phyloP scores from a whole-genome alignment of 306 rosid species.

The Morella rubra region DNA sequence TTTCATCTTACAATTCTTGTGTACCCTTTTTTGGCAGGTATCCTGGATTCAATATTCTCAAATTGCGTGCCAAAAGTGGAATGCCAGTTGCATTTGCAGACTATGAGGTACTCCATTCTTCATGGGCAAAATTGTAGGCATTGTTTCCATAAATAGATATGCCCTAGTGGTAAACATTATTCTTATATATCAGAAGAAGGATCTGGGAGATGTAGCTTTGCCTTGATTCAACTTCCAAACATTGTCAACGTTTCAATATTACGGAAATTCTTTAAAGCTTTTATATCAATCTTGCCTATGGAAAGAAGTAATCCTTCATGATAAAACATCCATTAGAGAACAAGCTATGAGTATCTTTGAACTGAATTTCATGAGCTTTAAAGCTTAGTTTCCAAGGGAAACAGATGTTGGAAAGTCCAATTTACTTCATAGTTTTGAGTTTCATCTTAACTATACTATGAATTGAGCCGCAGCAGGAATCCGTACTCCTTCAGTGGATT shows the following conservation, averaged over 20 bases:
- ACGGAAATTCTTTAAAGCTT: not conserved
- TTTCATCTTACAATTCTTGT: constrained; percentile 14
- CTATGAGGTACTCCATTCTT: constrained; percentile 57
- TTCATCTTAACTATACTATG: not conserved
- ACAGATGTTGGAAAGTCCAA: not conserved
- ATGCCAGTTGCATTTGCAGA: constrained; percentile 99
- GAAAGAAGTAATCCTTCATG: not conserved
- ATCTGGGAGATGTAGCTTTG: not conserved
- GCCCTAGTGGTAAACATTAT: not conserved
- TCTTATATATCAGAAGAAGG: not conserved
- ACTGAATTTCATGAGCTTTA: not conserved
- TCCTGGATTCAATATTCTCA: constrained; percentile 76
- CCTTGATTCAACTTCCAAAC: not conserved
- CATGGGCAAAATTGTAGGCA: constrained; percentile 6
- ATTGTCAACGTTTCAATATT: not conserved
- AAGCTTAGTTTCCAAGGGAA: not conserved
- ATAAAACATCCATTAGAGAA: not conserved
- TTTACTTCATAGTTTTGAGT: not conserved
- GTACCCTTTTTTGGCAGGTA: constrained; percentile 48
- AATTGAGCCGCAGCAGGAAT: not conserved
- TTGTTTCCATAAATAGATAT: not conserved
- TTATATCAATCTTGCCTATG: not conserved
- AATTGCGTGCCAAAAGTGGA: constrained; percentile 91
- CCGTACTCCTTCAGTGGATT: not conserved
- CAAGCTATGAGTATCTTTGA: not conserved